A percentile compares a stretch with the other conserved stretches of the same genome.
Conservation (phyloP, 2,329 filamentous ascomycete species). For the Zasmidium cellare region DNA sequence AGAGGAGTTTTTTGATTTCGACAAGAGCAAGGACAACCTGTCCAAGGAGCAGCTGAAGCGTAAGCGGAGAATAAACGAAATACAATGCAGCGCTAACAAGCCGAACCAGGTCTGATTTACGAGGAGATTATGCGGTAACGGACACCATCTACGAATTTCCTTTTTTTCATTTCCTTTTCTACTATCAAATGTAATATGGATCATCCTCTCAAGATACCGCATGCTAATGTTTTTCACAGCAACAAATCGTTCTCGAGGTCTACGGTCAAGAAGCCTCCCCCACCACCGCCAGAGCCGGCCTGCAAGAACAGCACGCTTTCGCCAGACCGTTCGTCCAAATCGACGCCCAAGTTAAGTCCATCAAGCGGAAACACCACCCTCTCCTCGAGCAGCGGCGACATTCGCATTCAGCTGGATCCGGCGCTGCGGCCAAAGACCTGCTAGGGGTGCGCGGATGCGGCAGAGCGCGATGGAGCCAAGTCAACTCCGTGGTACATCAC, state of each 20-base stretch:
- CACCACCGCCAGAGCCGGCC: background rate
- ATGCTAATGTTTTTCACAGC: constrained; percentile 20
- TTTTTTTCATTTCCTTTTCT: constrained; percentile 13
- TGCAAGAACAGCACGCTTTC: constrained; percentile 1
- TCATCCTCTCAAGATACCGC: constrained; percentile 5
- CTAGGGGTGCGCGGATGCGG: constrained; percentile 23
- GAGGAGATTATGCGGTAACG: constrained; percentile 84
- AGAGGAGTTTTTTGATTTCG: constrained; percentile 99
- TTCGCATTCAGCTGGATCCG: constrained; percentile 16
- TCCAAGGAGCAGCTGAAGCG: constrained; percentile 98
- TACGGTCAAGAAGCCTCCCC: constrained; percentile 13
- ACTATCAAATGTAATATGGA: constrained; percentile 12
- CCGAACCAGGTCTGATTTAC: constrained; percentile 74
- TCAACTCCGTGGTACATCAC: constrained; percentile 21
- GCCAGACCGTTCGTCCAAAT: background rate
- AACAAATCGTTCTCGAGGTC: constrained; percentile 16
- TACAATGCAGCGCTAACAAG: background rate
- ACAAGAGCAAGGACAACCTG: constrained; percentile 98
- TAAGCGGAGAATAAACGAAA: constrained; percentile 42
- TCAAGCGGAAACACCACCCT: background rate
- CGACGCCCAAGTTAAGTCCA: background rate
- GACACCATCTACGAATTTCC: constrained; percentile 15
- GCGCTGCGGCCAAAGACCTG: constrained; percentile 10
- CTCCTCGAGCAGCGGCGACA: constrained; percentile 13
- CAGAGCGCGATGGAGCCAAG: constrained; percentile 7